A percentile compares a stretch with the other conserved stretches of the same genome.
phyloP scores from a whole-genome alignment of 2,329 filamentous ascomycete species.

The Aspergillus unguis region DNA sequence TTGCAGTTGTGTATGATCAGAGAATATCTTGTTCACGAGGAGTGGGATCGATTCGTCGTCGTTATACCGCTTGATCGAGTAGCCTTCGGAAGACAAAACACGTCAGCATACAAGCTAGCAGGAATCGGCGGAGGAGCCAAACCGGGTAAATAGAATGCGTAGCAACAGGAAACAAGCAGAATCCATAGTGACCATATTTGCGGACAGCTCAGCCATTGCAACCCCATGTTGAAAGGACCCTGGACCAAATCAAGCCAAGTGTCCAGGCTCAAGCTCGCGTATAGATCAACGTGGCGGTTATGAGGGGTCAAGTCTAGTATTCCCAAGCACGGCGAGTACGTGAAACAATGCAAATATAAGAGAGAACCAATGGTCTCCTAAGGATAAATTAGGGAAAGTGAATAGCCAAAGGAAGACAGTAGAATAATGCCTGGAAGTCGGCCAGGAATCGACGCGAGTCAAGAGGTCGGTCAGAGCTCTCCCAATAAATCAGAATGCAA shows the following conservation, averaged over 20 bases:
- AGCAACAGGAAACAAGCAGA: constrained; percentile 50
- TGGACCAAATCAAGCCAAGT: constrained; percentile 6
- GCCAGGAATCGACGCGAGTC: not conserved
- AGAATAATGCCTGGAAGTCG: not conserved
- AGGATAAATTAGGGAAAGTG: not conserved
- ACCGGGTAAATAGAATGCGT: constrained; percentile 87
- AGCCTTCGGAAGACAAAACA: constrained; percentile 53
- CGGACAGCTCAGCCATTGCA: constrained; percentile 13
- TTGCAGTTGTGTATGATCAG: constrained; percentile 83
- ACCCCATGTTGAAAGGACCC: constrained; percentile 16
- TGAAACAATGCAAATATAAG: not conserved
- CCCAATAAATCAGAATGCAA: not conserved
- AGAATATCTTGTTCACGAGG: constrained; percentile 90
- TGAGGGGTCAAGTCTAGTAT: constrained; percentile 3
- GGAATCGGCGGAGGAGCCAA: constrained; percentile 26
- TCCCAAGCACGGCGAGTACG: not conserved
- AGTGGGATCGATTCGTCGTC: constrained; percentile 75
- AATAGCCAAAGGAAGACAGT: not conserved
- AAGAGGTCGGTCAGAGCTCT: not conserved
- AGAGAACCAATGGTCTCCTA: not conserved
- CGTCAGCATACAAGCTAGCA: constrained; percentile 10
- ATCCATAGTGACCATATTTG: constrained; percentile 40
- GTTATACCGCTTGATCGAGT: constrained; percentile 76
- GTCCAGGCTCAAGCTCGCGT: constrained; percentile 10
- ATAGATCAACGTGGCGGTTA: constrained; percentile 21